Conservation (phyloP, 2,329 filamentous ascomycete genomes). For the Colletotrichum cereale region DNA sequence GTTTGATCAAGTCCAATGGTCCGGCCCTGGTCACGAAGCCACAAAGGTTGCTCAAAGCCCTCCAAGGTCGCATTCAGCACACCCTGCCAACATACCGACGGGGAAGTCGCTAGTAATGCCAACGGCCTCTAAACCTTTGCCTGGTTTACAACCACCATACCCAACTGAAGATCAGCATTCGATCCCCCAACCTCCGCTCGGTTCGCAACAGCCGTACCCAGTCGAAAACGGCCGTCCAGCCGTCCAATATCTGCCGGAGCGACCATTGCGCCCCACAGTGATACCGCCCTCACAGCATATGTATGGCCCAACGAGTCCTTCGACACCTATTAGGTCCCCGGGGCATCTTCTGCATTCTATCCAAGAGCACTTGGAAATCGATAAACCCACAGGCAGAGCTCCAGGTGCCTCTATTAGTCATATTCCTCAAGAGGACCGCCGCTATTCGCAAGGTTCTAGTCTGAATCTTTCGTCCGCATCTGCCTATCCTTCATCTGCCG, state of each 20-base stretch:
- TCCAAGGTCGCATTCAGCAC: conserved; percentile 2
- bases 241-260: not conserved
- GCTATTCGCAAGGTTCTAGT: not conserved
- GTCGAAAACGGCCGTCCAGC: not conserved
- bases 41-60: not conserved
- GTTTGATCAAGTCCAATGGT: not conserved
- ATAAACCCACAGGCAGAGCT: not conserved
- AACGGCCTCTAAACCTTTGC: not conserved
- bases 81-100: not conserved
- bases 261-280: conserved; percentile 21
- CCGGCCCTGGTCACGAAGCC: not conserved
- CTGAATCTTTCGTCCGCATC: conserved; percentile 14
- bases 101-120: not conserved
- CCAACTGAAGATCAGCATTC: not conserved
- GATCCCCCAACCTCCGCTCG: not conserved
- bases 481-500: conserved; percentile 24
- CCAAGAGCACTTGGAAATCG: conserved; percentile 35
- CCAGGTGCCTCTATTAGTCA: not conserved
- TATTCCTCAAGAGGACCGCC: not conserved
- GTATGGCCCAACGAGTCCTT: conserved; percentile 4
- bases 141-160: not conserved
- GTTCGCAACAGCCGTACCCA: not conserved
- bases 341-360: conserved; percentile 40
- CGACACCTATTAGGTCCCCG: conserved; percentile 21
- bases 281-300: conserved; percentile 14